phyloP scores from a whole-genome alignment of 2,329 filamentous ascomycete species.

The Alternaria angustiovoidea region DNA sequence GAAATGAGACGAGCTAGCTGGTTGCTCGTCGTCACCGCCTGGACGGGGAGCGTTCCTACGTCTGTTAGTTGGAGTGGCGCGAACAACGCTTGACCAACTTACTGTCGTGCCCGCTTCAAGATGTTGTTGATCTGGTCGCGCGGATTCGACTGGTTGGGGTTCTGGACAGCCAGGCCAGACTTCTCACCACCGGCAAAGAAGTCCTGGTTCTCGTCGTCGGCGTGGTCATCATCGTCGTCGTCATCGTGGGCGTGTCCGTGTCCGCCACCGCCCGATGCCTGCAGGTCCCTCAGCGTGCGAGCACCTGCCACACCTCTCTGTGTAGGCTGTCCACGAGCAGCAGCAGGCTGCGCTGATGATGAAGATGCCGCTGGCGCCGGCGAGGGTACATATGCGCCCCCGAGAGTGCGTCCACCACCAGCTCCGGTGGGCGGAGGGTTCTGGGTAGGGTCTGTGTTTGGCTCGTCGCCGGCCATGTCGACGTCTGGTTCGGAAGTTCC shows the following conservation, averaged over 20 bases:
- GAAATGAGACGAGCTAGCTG: slow-evolving; percentile 64
- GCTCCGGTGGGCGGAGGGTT: slow-evolving; percentile 33
- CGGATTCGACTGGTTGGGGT: slow-evolving; percentile 64
- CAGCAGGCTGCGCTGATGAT: slow-evolving; percentile 22
- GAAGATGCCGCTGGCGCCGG: slow-evolving; percentile 27
- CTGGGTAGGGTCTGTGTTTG: slow-evolving; percentile 26
- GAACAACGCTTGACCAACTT: slow-evolving; percentile 18
- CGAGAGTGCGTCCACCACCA: slow-evolving; percentile 49
- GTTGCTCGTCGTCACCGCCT: slow-evolving; percentile 60
- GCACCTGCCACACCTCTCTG: slow-evolving; percentile 44
- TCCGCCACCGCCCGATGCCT: slow-evolving; percentile 53
- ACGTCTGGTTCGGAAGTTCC: slow-evolving; percentile 34
- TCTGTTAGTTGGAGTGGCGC: slow-evolving; percentile 30
- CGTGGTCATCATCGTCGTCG: slow-evolving; percentile 62
- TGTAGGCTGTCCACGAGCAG: slow-evolving; percentile 35
- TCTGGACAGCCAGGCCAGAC: slow-evolving; percentile 74
- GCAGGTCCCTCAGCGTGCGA: slow-evolving; percentile 57
- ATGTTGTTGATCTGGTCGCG: slow-evolving; percentile 61
- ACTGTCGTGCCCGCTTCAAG: slow-evolving; percentile 57
- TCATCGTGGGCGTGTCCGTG: slow-evolving; percentile 61
- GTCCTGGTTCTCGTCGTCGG: slow-evolving; percentile 69
- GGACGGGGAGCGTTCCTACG: slow-evolving; percentile 68
- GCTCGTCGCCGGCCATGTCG: slow-evolving; percentile 48
- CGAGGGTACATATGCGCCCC: slow-evolving; percentile 46
- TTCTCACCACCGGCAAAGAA: slow-evolving; percentile 87